A percentile compares a stretch with the other conserved stretches of the same genome.
Evolutionary conservation across 805 yeast genomes (phyloP).

Genomic region (Schwanniomyces pseudopolymorphus): DNA sequence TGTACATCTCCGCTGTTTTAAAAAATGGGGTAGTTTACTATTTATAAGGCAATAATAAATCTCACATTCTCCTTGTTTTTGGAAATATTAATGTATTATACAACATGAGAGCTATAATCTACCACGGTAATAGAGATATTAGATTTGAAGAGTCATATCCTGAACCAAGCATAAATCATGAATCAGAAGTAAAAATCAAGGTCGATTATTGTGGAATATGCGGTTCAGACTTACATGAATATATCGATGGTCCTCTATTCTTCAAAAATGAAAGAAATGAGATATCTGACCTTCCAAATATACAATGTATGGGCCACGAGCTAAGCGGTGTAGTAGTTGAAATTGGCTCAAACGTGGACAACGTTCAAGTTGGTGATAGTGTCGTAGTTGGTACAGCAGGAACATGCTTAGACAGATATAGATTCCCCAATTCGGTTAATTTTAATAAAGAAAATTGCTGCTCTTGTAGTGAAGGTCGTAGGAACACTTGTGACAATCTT

Average conservation of each 20-base stretch:
- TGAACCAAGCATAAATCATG: constrained; percentile 20
- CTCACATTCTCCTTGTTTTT: too few relatives aligned
- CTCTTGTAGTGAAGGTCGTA: constrained; percentile 49
- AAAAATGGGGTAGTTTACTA: too few relatives aligned
- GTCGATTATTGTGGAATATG: constrained; percentile 65
- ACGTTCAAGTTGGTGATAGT: constrained; percentile 60
- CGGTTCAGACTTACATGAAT: constrained; percentile 62
- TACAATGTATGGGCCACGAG: constrained; percentile 59
- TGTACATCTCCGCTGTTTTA: too few relatives aligned
- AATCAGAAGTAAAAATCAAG: constrained; percentile 47
- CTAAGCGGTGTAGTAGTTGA: constrained; percentile 59
- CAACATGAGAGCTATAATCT: constrained; percentile 24
- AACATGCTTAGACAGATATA: constrained; percentile 49
- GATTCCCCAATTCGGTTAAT: constrained; percentile 36
- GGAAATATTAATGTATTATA: not conserved
- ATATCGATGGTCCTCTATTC: constrained; percentile 57
- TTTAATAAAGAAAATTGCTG: constrained; percentile 33
- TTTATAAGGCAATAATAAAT: too few relatives aligned
- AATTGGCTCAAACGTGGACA: constrained; percentile 55
- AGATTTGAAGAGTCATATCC: constrained; percentile 14
- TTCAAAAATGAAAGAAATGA: constrained; percentile 42
- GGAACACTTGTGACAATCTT: constrained; percentile 51
- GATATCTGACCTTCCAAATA: constrained; percentile 41
- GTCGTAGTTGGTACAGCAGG: constrained; percentile 65
- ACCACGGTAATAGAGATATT: constrained; percentile 18